phyloP scores from a whole-genome alignment of 2,329 filamentous ascomycete genomes.

The Xenoacremonium recifei region DNA sequence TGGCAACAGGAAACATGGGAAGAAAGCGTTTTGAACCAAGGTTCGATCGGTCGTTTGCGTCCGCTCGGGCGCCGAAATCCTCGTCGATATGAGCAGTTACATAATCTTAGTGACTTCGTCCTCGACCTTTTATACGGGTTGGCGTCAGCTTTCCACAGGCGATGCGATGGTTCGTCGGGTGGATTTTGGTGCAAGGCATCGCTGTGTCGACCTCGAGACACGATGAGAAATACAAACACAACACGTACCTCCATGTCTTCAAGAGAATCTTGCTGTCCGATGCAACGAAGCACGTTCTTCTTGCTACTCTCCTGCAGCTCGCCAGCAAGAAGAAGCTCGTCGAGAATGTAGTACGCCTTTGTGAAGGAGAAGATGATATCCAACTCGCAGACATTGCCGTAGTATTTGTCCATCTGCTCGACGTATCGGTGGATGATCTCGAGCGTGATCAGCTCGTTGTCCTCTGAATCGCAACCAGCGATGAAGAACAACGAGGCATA shows the following conservation, averaged over 20 bases:
- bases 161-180: constrained; percentile 11
- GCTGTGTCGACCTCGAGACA: constrained; percentile 10
- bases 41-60: constrained; percentile 16
- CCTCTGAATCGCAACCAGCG: constrained; percentile 91
- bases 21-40: constrained; percentile 2
- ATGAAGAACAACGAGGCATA: constrained; percentile 99
- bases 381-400: constrained; percentile 98
- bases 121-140: constrained; percentile 63
- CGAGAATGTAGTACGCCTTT: constrained; percentile 98
- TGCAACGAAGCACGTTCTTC: constrained; percentile 96
- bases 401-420: constrained; percentile 99
- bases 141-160: constrained; percentile 29
- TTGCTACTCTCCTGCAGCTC: constrained; percentile 99
- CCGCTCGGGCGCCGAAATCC: too few relatives aligned
- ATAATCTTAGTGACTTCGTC: constrained; percentile 90
- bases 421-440: constrained; percentile 99
- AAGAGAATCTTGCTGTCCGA: constrained; percentile 93
- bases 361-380: constrained; percentile 99
- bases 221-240: constrained; percentile 11
- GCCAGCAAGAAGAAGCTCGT: constrained; percentile 90
- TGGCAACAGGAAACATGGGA: background rate
- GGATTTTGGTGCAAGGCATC: constrained; percentile 15
- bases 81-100: constrained; percentile 45
- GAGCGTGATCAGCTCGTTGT: constrained; percentile 97
- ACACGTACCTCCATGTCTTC: constrained; percentile 97